Conservation (phyloP, 345 rosid genomes). For the Brassica carinata region DNA sequence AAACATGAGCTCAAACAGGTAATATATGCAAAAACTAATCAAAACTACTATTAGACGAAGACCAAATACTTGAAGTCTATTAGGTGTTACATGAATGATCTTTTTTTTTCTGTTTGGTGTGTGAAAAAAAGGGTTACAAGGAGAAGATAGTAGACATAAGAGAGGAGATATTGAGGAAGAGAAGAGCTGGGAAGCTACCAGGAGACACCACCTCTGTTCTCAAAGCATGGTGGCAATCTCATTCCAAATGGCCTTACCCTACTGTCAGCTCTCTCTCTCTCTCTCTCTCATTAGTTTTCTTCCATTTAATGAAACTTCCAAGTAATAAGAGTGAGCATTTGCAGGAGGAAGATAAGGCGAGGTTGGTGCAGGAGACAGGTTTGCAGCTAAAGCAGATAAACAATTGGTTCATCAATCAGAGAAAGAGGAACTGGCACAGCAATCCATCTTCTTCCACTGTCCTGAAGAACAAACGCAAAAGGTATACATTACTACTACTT, state of each 20-base stretch:
- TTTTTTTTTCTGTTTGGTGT: conserved; percentile 16
- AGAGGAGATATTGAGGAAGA: conserved; percentile 95
- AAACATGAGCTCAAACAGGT: conserved; percentile 97
- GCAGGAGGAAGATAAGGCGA: conserved; percentile 99
- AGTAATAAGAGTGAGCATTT: background rate
- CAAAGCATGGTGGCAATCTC: conserved; percentile 97
- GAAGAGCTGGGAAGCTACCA: conserved; percentile 98
- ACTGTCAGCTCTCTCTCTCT: conserved; percentile 59
- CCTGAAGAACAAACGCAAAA: conserved; percentile 88
- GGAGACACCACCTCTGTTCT: conserved; percentile 94
- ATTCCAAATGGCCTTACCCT: conserved; percentile 98
- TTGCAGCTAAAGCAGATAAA: conserved; percentile 95
- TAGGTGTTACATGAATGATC: background rate
- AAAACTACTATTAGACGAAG: too few relatives aligned
- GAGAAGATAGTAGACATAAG: conserved; percentile 91
- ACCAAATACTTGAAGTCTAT: too few relatives aligned
- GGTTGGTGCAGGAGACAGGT: conserved; percentile 95
- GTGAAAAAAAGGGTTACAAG: conserved; percentile 75
- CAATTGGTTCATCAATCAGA: conserved; percentile 98
- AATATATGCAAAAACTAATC: background rate
- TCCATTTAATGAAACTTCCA: background rate
- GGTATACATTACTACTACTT: conserved; percentile 45
- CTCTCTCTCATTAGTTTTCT: background rate
- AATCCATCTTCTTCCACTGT: conserved; percentile 83
- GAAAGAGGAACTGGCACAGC: conserved; percentile 98